phyloP scores from a whole-genome alignment of 2,329 filamentous ascomycete genomes.

The Basipetospora sp. region DNA sequence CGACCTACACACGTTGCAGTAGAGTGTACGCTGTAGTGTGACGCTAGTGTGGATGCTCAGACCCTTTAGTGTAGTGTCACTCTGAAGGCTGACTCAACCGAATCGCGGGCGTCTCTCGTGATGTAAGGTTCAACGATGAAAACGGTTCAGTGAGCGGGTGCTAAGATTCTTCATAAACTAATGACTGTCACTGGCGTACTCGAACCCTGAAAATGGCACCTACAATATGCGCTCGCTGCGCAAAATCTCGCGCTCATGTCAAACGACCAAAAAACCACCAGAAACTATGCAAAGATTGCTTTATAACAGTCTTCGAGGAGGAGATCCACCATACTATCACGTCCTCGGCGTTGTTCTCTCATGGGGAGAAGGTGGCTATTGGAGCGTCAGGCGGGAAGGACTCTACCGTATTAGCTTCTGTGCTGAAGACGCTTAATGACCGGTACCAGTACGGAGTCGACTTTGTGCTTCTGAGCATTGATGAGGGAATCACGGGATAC shows the following conservation, averaged over 20 bases:
- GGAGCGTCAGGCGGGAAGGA: constrained; percentile 96
- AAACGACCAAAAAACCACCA: constrained; percentile 89
- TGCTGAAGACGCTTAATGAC: constrained; percentile 88
- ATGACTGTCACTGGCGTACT: too few relatives aligned
- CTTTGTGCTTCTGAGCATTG: constrained; percentile 75
- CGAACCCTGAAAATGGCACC: too few relatives aligned
- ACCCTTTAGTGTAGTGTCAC: too few relatives aligned
- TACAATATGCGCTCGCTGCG: constrained; percentile 60
- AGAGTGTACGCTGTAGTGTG: too few relatives aligned
- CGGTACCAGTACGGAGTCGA: constrained; percentile 75
- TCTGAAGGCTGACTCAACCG: too few relatives aligned
- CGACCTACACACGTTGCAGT: not conserved
- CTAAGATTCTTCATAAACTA: too few relatives aligned
- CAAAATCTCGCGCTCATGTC: constrained; percentile 65
- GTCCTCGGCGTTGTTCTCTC: constrained; percentile 63
- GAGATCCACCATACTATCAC: constrained; percentile 90
- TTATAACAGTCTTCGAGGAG: constrained; percentile 73
- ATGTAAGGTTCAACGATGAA: too few relatives aligned
- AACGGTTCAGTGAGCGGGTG: too few relatives aligned
- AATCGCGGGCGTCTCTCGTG: too few relatives aligned
- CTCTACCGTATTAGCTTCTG: constrained; percentile 85
- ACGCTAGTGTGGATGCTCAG: too few relatives aligned
- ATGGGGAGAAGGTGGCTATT: constrained; percentile 78
- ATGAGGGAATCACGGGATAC: constrained; percentile 95
- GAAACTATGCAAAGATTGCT: constrained; percentile 82